Evolutionary conservation across 176 grass and related monocot genomes (phyloP), one percentile per base, ranked within the genome.

Genomic region (Oryza longistaminata): DNA sequence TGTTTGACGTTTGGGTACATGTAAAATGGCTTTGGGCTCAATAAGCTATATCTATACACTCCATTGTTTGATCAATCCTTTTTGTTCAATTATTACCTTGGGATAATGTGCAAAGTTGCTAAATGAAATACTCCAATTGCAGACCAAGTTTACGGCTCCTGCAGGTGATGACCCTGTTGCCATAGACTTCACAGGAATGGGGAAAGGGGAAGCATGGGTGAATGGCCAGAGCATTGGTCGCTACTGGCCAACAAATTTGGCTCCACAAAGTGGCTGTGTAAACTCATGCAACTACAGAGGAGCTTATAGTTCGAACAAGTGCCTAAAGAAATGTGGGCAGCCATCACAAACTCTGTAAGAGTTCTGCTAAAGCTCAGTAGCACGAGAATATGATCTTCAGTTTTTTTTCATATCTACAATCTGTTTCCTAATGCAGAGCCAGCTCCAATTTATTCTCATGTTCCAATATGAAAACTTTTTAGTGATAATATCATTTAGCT

Each of bases 191-290:
- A 96, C 93, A 0, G 93, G 93, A 75, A 91, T 99, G 97, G 92
- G 97, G 8, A 99, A 99, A 81, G 97, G 97, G 9, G 91, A 94
- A 77, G 93, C 97, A 31, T 96, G 97, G 97, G 91, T 99, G 66
- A 99, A 99, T 5, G 93, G 97, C 25, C 84, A 99, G 83, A 96
- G 97, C 85, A 96, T 99, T 31, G 97, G 97, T 17, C 97, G 97
- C 62, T 99, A 94, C 75, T 99, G 97, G 93, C 93, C 97, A 35
- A 89, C 84, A 81, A 92, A 96, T 79, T 45, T 89, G 4, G 68
- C 97, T 75, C 84, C 93, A 39, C 85, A 78, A 71, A 94, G 74
- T 14, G 97, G 93, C 21, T 99, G 97, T 27, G 77, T 81, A 70
- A 77, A 79, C 52, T 90, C 86, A 9, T 99, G 97, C 81, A 88